Base-by-base conservation (phyloP, 169 alveolate genomes). In the Amoebophrya sp. region DNA sequence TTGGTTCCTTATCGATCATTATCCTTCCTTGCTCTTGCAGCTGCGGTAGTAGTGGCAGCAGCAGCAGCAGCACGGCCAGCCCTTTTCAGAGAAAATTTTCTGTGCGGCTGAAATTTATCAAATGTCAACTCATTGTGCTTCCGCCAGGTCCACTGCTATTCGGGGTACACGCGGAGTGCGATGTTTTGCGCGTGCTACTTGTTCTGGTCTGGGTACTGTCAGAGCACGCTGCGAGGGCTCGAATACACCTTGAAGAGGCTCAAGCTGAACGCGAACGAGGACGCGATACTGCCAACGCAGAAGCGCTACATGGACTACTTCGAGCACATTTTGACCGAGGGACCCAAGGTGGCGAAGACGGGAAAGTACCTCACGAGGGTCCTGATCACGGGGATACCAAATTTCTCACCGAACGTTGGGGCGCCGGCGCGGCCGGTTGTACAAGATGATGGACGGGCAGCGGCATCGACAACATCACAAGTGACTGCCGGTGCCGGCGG, bases 101-200 rank as follows among this genome's bases (percentile, higher is more conserved):
- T 18, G 18, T 45, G 18, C 18, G 67, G 67, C 10, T 45, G 67
- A 45, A 18, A 10, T 15, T 45, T 18, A 45, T 45, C 18, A 29
- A 16, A 58, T 13, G 5, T 29, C 26, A 16, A 10, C 23, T n/a
- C n/a, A n/a, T n/a, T n/a, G n/a, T n/a, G n/a, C n/a, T n/a, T n/a
- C n/a, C n/a, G n/a, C 4, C 78, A 58, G 78, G 78, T 58, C 78
- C 78, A 58, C 78, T 58, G 78, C 34, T 58, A 13, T 58, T 58
- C 78, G 29, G 78, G 78, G 0, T 58, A 7, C 34, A 58, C 78
- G 78, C 78, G 78, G 26, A 23, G 39, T 16, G 78, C 78, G 78
- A 58, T 58, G 78, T 58, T 58, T n/a, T 58, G 78, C 78, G 78
- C 78, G 39, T 58, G 78, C 78, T 58, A 58, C 78, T 58, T 58